These are phyloP conservation scores for Exophiala lecanii-corni DNA, from an alignment of 2,329 filamentous ascomycete species.

Conservation along the genomic window DNA sequence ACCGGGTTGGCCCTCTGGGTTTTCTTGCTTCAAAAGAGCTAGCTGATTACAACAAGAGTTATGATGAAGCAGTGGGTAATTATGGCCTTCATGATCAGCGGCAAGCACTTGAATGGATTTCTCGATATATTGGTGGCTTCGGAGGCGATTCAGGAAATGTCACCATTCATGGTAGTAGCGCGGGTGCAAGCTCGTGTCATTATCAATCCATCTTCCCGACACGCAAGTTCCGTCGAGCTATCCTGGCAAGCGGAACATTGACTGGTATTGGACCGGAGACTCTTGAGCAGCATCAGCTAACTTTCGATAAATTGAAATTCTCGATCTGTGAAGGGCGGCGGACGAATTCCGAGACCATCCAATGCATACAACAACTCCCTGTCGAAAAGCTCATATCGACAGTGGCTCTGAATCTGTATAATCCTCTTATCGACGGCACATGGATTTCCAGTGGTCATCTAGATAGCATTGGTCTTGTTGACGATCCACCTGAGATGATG, in stretches of 20 bases:
- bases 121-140: slow-evolving; percentile 37
- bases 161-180: slow-evolving; percentile 42
- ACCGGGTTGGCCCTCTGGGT: slow-evolving; percentile 29
- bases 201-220: neutral
- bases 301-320: neutral
- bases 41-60: neutral
- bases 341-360: too few species aligned
- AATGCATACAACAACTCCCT: neutral
- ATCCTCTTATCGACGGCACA: slow-evolving; percentile 1
- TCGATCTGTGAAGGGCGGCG: too few species aligned
- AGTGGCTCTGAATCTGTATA: neutral
- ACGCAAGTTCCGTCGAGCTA: neutral
- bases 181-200: slow-evolving; percentile 32
- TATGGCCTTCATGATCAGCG: slow-evolving; percentile 40
- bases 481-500: too few species aligned
- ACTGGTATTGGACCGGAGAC: too few species aligned
- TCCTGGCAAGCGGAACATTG: neutral
- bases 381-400: neutral
- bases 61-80: slow-evolving; percentile 29
- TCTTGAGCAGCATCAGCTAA: neutral
- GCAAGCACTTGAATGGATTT: slow-evolving; percentile 36
- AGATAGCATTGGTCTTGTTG: too few species aligned
- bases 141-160: slow-evolving; percentile 38
- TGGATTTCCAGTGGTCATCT: too few species aligned
- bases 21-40: slow-evolving; percentile 21